These are phyloP conservation scores for Wickerhamomyces bisporus DNA, from an alignment of 805 yeast genomes.

Conservation along the genomic window DNA sequence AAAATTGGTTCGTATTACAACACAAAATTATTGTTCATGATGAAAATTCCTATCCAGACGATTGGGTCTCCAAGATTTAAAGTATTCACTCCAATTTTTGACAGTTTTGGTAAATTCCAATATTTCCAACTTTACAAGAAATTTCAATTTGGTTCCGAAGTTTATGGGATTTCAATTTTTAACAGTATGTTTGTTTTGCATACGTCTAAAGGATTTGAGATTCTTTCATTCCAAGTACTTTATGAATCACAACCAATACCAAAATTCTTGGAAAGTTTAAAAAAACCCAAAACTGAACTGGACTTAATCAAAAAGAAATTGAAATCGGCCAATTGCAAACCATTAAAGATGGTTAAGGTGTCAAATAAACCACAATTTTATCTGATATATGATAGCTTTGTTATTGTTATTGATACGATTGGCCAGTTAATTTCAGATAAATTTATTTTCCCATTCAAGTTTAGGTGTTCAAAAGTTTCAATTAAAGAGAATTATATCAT, in stretches of 20 bases:
- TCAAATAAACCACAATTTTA: slow-evolving; percentile 47
- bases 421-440: slow-evolving; percentile 44
- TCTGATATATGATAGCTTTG: slow-evolving; percentile 66
- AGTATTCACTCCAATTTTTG: slow-evolving; percentile 53
- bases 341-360: slow-evolving; percentile 63
- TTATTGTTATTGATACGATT: slow-evolving; percentile 55
- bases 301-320: slow-evolving; percentile 37
- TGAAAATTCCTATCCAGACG: slow-evolving; percentile 43
- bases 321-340: slow-evolving; percentile 34
- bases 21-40: slow-evolving; percentile 50
- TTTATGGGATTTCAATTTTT: slow-evolving; percentile 56
- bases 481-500: slow-evolving; percentile 43
- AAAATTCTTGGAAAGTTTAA: slow-evolving; percentile 28
- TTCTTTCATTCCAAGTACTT: slow-evolving; percentile 53
- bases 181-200: slow-evolving; percentile 64
- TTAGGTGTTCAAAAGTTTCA: slow-evolving; percentile 35
- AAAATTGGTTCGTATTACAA: slow-evolving; percentile 65
- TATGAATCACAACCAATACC: slow-evolving; percentile 55
- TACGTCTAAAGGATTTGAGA: slow-evolving; percentile 61
- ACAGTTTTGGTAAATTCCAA: slow-evolving; percentile 40
- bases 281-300: slow-evolving; percentile 23
- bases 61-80: slow-evolving; percentile 39
- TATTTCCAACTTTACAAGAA: slow-evolving; percentile 40
- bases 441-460: slow-evolving; percentile 37
- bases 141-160: slow-evolving; percentile 50